phyloP scores from a whole-genome alignment of 73 alveolate species.

The Paramecium sexaurelia region DNA sequence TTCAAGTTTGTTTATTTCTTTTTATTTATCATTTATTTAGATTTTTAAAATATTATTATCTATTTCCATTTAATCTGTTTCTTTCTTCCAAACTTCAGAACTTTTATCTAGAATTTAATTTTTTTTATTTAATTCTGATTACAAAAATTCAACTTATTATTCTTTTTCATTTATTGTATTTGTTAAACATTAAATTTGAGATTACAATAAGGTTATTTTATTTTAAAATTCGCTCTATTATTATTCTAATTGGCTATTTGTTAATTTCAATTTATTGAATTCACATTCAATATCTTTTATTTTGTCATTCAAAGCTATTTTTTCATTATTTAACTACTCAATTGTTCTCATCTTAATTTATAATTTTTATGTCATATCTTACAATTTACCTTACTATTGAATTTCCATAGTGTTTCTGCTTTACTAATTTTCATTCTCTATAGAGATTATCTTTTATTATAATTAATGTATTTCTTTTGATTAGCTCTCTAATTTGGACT shows the following conservation, averaged over 20 bases:
- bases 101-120: background rate
- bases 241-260: background rate
- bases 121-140: background rate
- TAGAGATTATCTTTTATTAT: background rate
- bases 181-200: background rate
- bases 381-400: conserved; percentile 9
- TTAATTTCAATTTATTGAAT: background rate
- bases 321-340: background rate
- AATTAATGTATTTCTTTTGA: background rate
- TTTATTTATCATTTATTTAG: background rate
- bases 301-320: background rate
- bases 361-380: conserved; percentile 20
- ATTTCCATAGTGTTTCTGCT: background rate
- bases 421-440: background rate
- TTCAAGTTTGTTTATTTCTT: background rate
- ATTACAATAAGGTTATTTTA: background rate
- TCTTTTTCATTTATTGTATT: background rate
- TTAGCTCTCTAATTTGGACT: background rate
- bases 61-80: background rate
- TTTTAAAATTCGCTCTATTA: background rate
- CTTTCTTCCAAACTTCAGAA: background rate
- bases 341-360: background rate
- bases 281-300: background rate
- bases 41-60: background rate
- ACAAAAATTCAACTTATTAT: background rate